A percentile compares a stretch with the other conserved stretches of the same genome.
phyloP scores from a whole-genome alignment of 108 stramenopile species.

The Nitzschia sp. region DNA sequence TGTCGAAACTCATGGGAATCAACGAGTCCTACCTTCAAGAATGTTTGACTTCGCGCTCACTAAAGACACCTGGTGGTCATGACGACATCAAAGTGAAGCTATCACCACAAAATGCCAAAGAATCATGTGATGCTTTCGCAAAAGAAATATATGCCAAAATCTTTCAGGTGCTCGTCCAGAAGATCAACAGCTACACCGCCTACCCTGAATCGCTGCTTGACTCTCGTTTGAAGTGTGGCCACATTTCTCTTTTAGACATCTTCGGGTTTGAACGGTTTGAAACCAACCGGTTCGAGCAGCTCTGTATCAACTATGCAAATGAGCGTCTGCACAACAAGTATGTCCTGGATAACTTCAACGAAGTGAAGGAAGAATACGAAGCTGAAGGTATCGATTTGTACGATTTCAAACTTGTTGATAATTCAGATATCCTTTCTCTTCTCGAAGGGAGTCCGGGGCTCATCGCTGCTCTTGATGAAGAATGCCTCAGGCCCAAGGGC shows the following conservation, averaged over 20 bases:
- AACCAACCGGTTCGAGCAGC: conserved; percentile 92
- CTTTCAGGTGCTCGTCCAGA: conserved; percentile 72
- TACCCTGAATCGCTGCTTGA: conserved; percentile 14
- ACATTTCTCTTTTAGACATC: conserved; percentile 92
- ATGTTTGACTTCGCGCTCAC: conserved; percentile 62
- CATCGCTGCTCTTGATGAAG: conserved; percentile 90
- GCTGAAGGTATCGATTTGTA: conserved; percentile 87
- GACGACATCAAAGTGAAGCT: conserved; percentile 62
- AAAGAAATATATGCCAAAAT: conserved; percentile 88
- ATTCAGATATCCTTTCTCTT: conserved; percentile 80
- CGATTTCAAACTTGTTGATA: conserved; percentile 88
- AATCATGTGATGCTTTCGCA: conserved; percentile 88
- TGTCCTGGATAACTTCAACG: conserved; percentile 67
- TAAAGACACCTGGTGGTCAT: conserved; percentile 46
- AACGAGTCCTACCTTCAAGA: conserved; percentile 44
- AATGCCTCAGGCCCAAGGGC: conserved; percentile 87
- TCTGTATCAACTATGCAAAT: conserved; percentile 96
- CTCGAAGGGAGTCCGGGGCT: conserved; percentile 90
- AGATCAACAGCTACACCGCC: conserved; percentile 49
- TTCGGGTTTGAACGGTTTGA: conserved; percentile 98
- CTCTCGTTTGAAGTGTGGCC: conserved; percentile 42
- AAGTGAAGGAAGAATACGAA: conserved; percentile 77
- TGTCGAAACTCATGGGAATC: conserved; percentile 72
- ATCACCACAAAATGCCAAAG: conserved; percentile 54
- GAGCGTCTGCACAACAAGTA: conserved; percentile 96